These are phyloP conservation scores for Calocera cornea DNA, from an alignment of 768 basidiomycete species.

Conservation along the genomic window DNA sequence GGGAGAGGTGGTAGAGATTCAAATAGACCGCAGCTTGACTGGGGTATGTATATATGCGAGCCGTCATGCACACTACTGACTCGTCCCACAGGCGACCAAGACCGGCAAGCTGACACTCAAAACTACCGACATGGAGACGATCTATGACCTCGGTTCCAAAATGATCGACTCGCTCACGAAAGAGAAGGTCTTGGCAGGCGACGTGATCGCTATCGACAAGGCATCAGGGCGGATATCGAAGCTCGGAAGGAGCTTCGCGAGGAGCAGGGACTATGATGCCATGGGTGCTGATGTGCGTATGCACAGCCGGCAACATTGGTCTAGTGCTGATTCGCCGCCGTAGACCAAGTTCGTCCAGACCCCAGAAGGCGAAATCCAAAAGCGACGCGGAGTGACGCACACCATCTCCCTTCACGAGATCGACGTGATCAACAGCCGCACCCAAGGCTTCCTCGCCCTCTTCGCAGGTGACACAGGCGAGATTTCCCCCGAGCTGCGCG, in stretches of 20 bases:
- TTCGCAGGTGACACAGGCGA: conserved; percentile 95
- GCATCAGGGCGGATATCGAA: conserved; percentile 94
- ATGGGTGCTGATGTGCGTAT: conserved; percentile 91
- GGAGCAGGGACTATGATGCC: conserved; percentile 94
- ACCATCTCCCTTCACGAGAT: conserved; percentile 97
- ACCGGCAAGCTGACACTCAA: conserved; percentile 96
- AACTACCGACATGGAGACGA: conserved; percentile 98
- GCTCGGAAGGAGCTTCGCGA: conserved; percentile 90
- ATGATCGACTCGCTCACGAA: conserved; percentile 98
- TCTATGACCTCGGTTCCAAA: conserved; percentile 95
- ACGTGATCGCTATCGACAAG: conserved; percentile 94
- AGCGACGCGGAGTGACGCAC: conserved; percentile 92
- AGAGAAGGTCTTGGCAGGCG: conserved; percentile 87
- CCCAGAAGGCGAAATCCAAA: conserved; percentile 95
- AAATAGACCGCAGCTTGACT: conserved; percentile 91
- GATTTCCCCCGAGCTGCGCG: conserved; percentile 91
- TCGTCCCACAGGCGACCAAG: conserved; percentile 64
- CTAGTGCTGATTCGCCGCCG: background rate
- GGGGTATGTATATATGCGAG: conserved; percentile 45
- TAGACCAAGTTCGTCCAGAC: conserved; percentile 98
- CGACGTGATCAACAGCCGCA: conserved; percentile 96
- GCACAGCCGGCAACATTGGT: background rate
- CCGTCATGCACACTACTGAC: background rate
- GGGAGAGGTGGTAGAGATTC: conserved; percentile 96
- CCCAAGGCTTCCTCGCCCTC: conserved; percentile 94